Base-by-base conservation (phyloP, 805 yeast genomes). In the Saturnispora sekii region DNA sequence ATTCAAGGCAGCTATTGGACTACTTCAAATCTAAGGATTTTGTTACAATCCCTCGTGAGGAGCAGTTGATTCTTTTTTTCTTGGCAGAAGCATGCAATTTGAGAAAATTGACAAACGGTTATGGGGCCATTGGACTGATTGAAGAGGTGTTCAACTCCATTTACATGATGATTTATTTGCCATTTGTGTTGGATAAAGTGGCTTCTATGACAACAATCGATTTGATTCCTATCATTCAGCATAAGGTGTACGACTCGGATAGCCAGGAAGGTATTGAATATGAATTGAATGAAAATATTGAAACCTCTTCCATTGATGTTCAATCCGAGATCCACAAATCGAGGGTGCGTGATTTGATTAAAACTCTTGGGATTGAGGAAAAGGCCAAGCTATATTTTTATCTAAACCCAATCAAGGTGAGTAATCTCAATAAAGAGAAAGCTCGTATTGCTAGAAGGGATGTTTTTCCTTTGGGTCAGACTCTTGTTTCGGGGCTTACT, bases 21-120 rank as follows among this genome's bases (percentile, higher is more conserved):
- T 47, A 50, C 37, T 44, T 51, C 21, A 60, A 58, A 1, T 67
- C 65, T 0, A 45, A 52, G 3, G 49, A 51, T 37, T 45, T 46
- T 21, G 58, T 57, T 1, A 69, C 66, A 0, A 61, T 67, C 6
- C 62, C 75, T 3, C 56, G 64, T 1, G 57, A 64, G 3, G 65
- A 70, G 26, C 61, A 67, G 26, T 59, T 66, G 1, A 53, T 64
- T 15, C 53, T 78, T 2, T 68, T 72, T 40, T 64, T 73, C 32
- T 55, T 83, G 11, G 63, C 61, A 45, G 79, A 79, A 17, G 57
- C 76, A 9, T 67, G 72, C 12, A 89, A 81, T 41, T 68, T 84
- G 53, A 70, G 85, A 50, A 73, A 81, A 48, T 70, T 82, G 63
- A 85, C 87, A 48, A 84, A 81, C 57, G 94, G 94, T 0, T 81